Evolutionary conservation across 192 early-diverging fungal species (phyloP), one percentile per base, ranked within the genome.

Genomic region (Backusella luteola): DNA sequence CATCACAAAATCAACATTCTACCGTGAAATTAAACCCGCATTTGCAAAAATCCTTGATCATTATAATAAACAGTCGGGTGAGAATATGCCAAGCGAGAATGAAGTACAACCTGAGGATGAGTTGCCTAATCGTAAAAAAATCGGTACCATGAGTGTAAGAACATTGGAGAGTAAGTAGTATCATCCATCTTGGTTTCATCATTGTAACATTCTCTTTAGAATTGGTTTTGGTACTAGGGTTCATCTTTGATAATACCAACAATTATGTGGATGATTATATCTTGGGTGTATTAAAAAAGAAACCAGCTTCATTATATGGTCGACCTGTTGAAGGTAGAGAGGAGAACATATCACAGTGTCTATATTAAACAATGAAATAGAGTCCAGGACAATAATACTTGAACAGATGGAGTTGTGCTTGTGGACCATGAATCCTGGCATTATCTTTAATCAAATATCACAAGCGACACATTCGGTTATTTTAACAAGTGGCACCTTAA

Each of bases 401-500:
- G 36, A 42, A 26, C 34, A 29, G 1, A 67, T 53, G 52, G 34
- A 46, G 26, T 12, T 79, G 2, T 73, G 77, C 15, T 79, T 79
- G 21, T 74, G 80, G 81, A 80, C 81, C 67, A 70, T 84, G 32
- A 87, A 87, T 38, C 79, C 85, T 38, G 84, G 84, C 11, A 69
- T 87, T 26, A 75, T 78, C 39, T 87, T 87, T 77, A 63, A 67
- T 3, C 81, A 87, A 46, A 81, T 90, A 6, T 77, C 86, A 1
- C 39, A 69, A 1, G 11, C 68, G 4, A 71, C 87, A 0, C 83
- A 85, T 14, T 86, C 90, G 0, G 81, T 92, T 15, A 77, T 92
- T 5, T 53, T 92, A 34, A 91, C 89, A 44, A 90, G 89, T 74
- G 91, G 91, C 32, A 92, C 91, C 6, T 83, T 92, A 21, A 91